Evolutionary conservation across 2,329 filamentous ascomycete species (phyloP), one percentile per base, ranked within the genome.

Genomic region (Malbranchea cinnamomea): DNA sequence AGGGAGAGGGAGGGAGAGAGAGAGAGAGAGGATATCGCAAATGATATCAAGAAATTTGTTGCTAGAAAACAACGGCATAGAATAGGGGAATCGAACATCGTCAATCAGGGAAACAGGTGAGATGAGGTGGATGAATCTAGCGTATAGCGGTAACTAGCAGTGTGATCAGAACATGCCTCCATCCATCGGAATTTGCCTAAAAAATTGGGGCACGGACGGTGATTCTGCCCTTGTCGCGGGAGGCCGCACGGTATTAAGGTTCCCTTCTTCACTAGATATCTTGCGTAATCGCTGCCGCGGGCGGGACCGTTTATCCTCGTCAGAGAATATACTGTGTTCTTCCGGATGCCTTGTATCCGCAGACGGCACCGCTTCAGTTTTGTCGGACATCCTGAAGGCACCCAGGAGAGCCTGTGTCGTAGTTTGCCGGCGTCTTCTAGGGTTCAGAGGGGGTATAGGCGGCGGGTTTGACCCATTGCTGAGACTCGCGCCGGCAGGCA

Each of bases 381-480:
- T 54, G 11, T 57, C 54, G 9, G 37, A 37, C 23, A 41, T 39
- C 34, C 53, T 57, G 36, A 57, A 50, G 18, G 43, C 56, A 30
- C 38, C 53, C 30, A 52, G 40, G 24, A 53, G 59, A 32, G 45
- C 60, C 39, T 53, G 59, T 17, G 48, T 62, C 39, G 47, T 56
- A 29, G 46, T 60, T 40, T 48, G 65, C 9, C 64, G 63, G 31
- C 67, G 60, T 24, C 71, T 60, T 34, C 65, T 63, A 1, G 70
- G 68, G 42, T 74, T 73, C 60, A 72, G 68, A 0, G 67, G 63
- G 16, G 69, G 68, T 5, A 74, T 49, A 2, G 69, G 67, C 7
- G 68, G 67, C 2, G 58, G 50, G n/a, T 52, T 48, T 40, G 57
- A 59, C 27, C 65, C 67, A 33, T 68, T 71, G 48, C 54, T 62